Percentiles rank a stretch among this genome's conserved stretches.
Conservation (phyloP, 1,284 basidiomycete species). For the Trichosporon asahii region DNA sequence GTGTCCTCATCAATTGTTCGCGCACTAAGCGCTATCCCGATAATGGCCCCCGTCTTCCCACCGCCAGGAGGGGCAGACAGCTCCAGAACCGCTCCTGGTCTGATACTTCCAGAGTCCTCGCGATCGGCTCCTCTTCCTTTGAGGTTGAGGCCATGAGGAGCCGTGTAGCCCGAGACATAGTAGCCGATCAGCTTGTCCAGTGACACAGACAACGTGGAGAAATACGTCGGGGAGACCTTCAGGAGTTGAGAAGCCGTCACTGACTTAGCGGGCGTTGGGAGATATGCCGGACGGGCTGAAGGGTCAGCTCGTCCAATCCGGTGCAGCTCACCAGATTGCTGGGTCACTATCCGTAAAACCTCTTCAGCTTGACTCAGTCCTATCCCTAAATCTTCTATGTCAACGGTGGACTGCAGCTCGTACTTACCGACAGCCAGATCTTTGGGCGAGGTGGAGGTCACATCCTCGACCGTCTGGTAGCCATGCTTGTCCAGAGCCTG, state of each 20-base stretch:
- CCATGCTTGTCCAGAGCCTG: conserved; percentile 39
- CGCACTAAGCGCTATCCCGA: conserved; percentile 41
- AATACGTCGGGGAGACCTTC: conserved; percentile 23
- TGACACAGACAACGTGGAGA: conserved; percentile 36
- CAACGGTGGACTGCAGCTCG: background rate
- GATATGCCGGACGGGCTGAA: background rate
- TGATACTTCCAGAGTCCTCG: conserved; percentile 23
- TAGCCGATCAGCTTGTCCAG: conserved; percentile 40
- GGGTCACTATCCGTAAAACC: conserved; percentile 21
- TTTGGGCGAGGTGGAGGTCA: conserved; percentile 20
- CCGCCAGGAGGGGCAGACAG: conserved; percentile 47
- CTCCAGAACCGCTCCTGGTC: conserved; percentile 46
- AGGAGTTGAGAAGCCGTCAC: conserved; percentile 36
- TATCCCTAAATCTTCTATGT: conserved; percentile 37
- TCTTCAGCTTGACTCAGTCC: conserved; percentile 33
- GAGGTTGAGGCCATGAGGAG: background rate
- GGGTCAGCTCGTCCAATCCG: background rate
- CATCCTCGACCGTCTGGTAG: conserved; percentile 36
- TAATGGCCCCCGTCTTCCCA: conserved; percentile 43
- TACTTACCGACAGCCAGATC: conserved; percentile 43
- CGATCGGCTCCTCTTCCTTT: conserved; percentile 26
- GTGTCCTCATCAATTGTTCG: conserved; percentile 22
- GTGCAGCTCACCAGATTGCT: background rate
- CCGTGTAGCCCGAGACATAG: conserved; percentile 13
- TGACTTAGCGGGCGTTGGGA: background rate